A percentile compares a stretch with the other conserved stretches of the same genome.
Conservation (phyloP, 345 rosid species). For the Ceriops tagal region DNA sequence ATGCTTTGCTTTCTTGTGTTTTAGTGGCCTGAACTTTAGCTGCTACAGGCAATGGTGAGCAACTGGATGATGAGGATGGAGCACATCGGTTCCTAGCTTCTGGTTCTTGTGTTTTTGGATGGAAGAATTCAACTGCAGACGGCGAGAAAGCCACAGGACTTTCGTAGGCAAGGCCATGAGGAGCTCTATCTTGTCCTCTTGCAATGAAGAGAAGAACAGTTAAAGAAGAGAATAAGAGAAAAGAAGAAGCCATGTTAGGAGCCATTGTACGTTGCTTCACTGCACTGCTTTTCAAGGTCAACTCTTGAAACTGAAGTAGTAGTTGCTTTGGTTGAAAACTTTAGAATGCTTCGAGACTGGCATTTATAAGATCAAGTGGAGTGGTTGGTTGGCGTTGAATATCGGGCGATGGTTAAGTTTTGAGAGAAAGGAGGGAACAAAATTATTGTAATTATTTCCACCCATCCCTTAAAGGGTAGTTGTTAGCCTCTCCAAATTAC, state of each 20-base stretch:
- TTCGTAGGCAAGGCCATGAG: conserved; percentile 73
- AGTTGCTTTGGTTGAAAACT: conserved; percentile 18
- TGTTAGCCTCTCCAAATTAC: too few species aligned
- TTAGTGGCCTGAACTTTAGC: conserved; percentile 40
- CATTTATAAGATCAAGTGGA: conserved; percentile 46
- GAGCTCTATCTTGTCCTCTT: conserved; percentile 71
- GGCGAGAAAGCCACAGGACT: conserved; percentile 74
- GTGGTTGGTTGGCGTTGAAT: conserved; percentile 51
- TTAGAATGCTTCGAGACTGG: conserved; percentile 27
- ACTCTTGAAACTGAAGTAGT: background rate
- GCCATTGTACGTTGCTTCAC: conserved; percentile 24
- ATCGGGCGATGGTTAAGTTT: conserved; percentile 25
- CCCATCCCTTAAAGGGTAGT: too few species aligned
- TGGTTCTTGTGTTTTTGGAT: conserved; percentile 47
- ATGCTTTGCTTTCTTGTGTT: conserved; percentile 30
- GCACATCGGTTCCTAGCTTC: conserved; percentile 26
- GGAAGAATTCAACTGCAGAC: conserved; percentile 77
- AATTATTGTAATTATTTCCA: conserved; percentile 41
- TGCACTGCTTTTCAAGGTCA: background rate
- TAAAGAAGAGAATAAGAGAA: conserved; percentile 29
- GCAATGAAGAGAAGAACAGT: conserved; percentile 34
- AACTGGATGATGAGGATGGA: conserved; percentile 23
- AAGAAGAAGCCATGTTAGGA: conserved; percentile 22
- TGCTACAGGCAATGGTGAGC: conserved; percentile 68
- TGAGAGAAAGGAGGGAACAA: conserved; percentile 40